Base-by-base conservation (phyloP, 805 yeast species). In the Metschnikowia lunata region DNA sequence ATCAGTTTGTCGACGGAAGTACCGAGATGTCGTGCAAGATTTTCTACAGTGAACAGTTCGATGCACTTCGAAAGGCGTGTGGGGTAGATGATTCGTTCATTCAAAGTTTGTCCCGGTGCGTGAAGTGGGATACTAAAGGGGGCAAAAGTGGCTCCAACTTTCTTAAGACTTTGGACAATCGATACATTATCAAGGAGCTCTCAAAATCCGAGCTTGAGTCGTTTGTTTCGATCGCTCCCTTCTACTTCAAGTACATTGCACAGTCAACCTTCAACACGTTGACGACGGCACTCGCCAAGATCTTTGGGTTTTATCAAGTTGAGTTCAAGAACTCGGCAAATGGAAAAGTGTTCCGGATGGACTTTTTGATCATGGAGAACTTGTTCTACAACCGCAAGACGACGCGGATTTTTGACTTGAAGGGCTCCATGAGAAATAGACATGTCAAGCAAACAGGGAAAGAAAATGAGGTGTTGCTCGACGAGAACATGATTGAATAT, bases 401-500 rank as follows among this genome's bases (percentile, higher is more conserved):
- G 46, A 74, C 88, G 11, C 70, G 97, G 50, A 89, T 91, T 37
- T 93, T 93, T 66, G 99, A 93, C 64, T 76, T 93, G 63, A 93
- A 93, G 63, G 99, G 99, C 0, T 90, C 98, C 0, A 93, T 93
- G 98, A 73, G 99, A 49, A 93, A 93, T 63, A 75, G 99, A 52
- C 97, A 91, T 58, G 99, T 91, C 31, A 85, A 90, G 54, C 96
- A 91, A 61, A 95, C 99, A 0, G 99, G 99, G 7, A 83, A 81
- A 58, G 96, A 85, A 50, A 89, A 93, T 58, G 98, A 93, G 63
- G 99, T 93, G 1, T 67, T 93, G 26, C 66, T 93, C 43, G 99
- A 93, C 64, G 99, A 93, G 57, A 93, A 93, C 59, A 93, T 93
- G 99, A 95, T 93, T 48, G 99, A 93, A 60, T 93, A 88, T 60